Percentiles rank a stretch among this genome's conserved stretches.
These are phyloP conservation scores for Lichtheimia hyalospora DNA, from an alignment of 371 early-diverging fungal species.

Conservation along the genomic window DNA sequence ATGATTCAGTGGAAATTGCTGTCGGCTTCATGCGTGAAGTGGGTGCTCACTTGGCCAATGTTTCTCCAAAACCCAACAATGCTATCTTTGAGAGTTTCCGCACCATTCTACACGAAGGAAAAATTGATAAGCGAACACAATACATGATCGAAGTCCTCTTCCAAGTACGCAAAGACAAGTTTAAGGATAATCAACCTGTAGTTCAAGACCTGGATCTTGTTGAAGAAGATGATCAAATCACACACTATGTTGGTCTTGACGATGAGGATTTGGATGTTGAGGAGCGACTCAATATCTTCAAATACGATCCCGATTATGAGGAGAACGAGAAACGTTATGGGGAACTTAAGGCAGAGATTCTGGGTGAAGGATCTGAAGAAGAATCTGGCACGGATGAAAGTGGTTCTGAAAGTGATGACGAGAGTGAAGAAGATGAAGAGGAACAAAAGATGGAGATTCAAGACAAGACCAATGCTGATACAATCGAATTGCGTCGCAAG, in stretches of 20 bases:
- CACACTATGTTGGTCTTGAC: conserved; percentile 86
- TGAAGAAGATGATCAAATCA: conserved; percentile 95
- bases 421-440: conserved; percentile 38
- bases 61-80: conserved; percentile 77
- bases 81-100: conserved; percentile 95
- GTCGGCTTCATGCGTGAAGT: conserved; percentile 95
- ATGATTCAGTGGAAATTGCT: conserved; percentile 96
- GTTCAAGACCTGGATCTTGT: conserved; percentile 89
- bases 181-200: conserved; percentile 80
- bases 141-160: conserved; percentile 98
- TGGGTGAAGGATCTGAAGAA: conserved; percentile 81
- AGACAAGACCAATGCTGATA: conserved; percentile 89
- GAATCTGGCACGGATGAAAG: conserved; percentile 54
- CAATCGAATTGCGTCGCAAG: conserved; percentile 85
- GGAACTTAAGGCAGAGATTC: conserved; percentile 82
- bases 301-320: conserved; percentile 77
- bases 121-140: conserved; percentile 92
- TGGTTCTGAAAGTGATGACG: conserved; percentile 56
- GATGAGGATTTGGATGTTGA: conserved; percentile 83
- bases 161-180: conserved; percentile 93
- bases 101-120: conserved; percentile 90
- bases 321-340: conserved; percentile 85
- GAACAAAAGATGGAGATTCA: conserved; percentile 69
- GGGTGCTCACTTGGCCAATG: conserved; percentile 83
- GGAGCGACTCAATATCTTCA: conserved; percentile 87